Percentiles rank a stretch among this genome's conserved stretches.
phyloP scores from a whole-genome alignment of 2,329 filamentous ascomycete genomes.

The Leptographium flavum region DNA sequence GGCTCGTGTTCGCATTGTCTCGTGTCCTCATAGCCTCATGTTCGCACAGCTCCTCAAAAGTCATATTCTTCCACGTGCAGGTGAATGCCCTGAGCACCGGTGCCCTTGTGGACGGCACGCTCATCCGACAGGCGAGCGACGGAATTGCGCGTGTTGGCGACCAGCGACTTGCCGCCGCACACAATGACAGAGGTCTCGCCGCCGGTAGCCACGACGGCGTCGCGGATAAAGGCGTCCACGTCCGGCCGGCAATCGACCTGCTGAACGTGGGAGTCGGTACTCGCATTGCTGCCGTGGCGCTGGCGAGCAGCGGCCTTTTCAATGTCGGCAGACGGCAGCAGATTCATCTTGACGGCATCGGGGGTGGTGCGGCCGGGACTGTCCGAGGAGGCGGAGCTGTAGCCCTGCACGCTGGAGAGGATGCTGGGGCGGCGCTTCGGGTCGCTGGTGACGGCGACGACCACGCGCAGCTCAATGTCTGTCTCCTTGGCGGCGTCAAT shows the following conservation, averaged over 20 bases:
- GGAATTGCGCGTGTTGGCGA: conserved; percentile 37
- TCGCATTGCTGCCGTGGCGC: conserved; percentile 12
- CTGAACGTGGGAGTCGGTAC: conserved; percentile 26
- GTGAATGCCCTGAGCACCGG: conserved; percentile 47
- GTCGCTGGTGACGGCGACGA: conserved; percentile 37
- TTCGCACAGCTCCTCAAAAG: no score
- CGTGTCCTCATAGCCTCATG: no score
- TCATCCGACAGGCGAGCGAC: conserved; percentile 44
- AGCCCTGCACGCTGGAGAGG: background rate
- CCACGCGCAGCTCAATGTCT: conserved; percentile 35
- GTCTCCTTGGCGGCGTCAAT: conserved; percentile 25
- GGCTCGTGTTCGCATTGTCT: no score
- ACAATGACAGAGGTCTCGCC: conserved; percentile 49
- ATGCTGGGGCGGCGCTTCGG: background rate
- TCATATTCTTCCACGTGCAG: conserved; percentile 45
- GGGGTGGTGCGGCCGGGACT: background rate
- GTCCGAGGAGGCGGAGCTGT: conserved; percentile 3
- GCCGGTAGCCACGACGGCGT: conserved; percentile 39
- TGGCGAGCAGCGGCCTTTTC: conserved; percentile 13
- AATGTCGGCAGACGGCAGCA: conserved; percentile 10
- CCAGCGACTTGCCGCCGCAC: conserved; percentile 42
- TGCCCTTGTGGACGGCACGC: conserved; percentile 49
- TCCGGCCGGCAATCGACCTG: conserved; percentile 34
- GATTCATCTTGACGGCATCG: background rate
- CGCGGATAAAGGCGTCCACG: conserved; percentile 35